Evolutionary conservation across 257 asterid species (phyloP), one percentile per base, ranked within the genome.

Genomic region (Orobanche coerulescens): DNA sequence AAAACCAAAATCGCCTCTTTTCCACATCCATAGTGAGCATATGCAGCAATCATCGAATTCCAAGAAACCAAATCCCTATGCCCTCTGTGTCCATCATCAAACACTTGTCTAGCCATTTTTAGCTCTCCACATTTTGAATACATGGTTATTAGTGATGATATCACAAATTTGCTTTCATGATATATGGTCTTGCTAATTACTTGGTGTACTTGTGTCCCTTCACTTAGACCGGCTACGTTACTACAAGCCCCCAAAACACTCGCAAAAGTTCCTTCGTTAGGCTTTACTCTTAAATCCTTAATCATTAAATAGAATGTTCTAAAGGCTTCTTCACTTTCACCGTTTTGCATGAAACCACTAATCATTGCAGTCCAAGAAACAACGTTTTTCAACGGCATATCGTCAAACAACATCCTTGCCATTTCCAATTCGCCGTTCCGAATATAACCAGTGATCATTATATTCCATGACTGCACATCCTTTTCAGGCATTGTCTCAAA

Each of bases 1-100:
- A 83, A 83, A 24, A 72, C 36, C 30, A 18, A 37, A 31, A 83
- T 68, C 3, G 86, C 91, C 23, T 81, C 84, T 54, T 33, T 67
- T 23, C 84, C 91, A 47, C 68, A 68, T 28, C 86, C 92, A 56
- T 86, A 92, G 76, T 86, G 95, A 57, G 92, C 81, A 54, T 83
- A 86, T 0, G 87, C 87, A 7, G 86, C 76, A 52, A 83, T 77
- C 78, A 86, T 75, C 39, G 81, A 73, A 26, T 79, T 85, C 88
- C 91, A 85, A 42, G 78, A 75, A 44, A 83, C 79, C 71, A 77
- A 56, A 63, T 83, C 94, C 49, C 60, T 69, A 25, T 54, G 37
- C 18, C 75, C 43, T 61, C 61, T 74, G 65, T 57, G 48, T 30
- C 75, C 84, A 19, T 75, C 71, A 53, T 79, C 77, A 61, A 86